A percentile compares a stretch with the other conserved stretches of the same genome.
These are phyloP conservation scores for Musa schizocarpa DNA, from an alignment of 176 grass and related monocot genomes.

Conservation along the genomic window DNA sequence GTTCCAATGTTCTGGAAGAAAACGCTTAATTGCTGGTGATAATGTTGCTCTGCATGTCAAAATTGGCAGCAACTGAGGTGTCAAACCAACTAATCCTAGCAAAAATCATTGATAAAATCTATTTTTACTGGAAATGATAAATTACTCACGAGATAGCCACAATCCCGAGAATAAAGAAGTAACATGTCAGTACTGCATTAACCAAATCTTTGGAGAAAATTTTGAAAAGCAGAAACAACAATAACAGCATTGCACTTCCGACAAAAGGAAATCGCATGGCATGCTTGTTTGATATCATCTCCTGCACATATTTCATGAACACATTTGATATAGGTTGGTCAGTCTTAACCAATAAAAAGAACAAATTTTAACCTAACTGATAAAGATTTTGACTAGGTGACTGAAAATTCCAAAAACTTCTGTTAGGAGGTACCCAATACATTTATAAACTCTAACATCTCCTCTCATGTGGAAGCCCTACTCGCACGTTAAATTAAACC, in stretches of 20 bases:
- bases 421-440: too few relatives aligned
- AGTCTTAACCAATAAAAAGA: background rate
- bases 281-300: slow-evolving; percentile 95
- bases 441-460: too few relatives aligned
- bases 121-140: background rate
- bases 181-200: slow-evolving; percentile 77
- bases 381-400: too few relatives aligned
- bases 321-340: background rate
- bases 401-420: too few relatives aligned
- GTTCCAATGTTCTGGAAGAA: slow-evolving; percentile 83
- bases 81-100: background rate
- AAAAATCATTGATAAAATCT: background rate
- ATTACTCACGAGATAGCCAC: slow-evolving; percentile 57
- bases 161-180: slow-evolving; percentile 95
- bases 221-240: slow-evolving; percentile 89
- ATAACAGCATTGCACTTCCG: slow-evolving; percentile 90
- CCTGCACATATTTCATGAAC: slow-evolving; percentile 29
- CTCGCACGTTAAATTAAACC: too few relatives aligned
- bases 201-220: slow-evolving; percentile 96
- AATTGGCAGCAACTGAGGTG: background rate
- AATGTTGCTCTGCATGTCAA: slow-evolving; percentile 55
- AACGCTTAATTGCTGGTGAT: slow-evolving; percentile 63
- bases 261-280: slow-evolving; percentile 94
- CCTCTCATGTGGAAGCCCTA: too few relatives aligned
- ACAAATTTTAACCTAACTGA: background rate